phyloP scores from a whole-genome alignment of 2,329 filamentous ascomycete species.

The Orbilia javanica region DNA sequence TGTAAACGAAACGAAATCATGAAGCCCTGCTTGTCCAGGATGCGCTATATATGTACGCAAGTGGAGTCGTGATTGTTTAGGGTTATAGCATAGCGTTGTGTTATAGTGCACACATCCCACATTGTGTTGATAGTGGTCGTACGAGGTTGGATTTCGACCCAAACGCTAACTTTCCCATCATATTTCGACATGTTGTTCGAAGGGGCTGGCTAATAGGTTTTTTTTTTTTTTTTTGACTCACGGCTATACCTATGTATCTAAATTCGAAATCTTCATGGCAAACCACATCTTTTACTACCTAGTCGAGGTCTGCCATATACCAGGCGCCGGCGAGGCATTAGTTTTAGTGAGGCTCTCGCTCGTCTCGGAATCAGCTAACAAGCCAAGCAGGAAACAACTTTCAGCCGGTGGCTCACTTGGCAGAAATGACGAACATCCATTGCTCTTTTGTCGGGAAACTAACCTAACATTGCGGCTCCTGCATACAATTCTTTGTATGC shows the following conservation, averaged over 20 bases:
- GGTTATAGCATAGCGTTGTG: background rate
- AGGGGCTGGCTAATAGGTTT: background rate
- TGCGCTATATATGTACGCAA: conserved; percentile 4
- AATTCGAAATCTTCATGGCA: no score
- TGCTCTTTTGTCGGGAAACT: conserved; percentile 14
- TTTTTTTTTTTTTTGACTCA: no score
- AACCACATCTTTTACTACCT: no score
- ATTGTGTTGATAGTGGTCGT: conserved; percentile 20
- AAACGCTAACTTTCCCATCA: conserved; percentile 9
- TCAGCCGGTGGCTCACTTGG: background rate
- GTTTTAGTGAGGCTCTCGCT: background rate
- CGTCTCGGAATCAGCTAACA: no score
- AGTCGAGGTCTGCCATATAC: no score
- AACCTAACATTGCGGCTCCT: conserved; percentile 12
- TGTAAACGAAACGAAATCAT: background rate
- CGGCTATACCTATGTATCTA: background rate
- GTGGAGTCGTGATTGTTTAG: background rate
- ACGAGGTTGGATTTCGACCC: background rate
- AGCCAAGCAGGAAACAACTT: background rate
- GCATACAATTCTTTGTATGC: background rate
- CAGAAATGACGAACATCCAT: background rate
- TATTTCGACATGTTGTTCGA: background rate
- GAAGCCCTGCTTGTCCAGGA: background rate
- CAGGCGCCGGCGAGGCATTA: no score
- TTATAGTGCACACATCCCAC: background rate